Conservation (phyloP, 2,329 filamentous ascomycete genomes). For the Neonectria magnoliae region DNA sequence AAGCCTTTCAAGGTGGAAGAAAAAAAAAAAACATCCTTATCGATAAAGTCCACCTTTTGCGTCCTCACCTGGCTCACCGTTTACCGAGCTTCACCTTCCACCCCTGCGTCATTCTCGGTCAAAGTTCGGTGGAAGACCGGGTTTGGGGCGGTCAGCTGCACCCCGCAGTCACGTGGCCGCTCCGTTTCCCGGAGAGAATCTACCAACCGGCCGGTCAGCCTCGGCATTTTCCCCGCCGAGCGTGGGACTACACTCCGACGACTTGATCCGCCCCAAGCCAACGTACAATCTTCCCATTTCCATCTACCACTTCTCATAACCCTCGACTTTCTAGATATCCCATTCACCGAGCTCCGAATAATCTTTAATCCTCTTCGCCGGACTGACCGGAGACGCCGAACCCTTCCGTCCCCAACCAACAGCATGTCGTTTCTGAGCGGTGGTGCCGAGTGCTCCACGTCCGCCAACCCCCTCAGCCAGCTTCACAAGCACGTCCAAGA, state of each 20-base stretch:
- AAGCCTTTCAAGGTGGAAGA: conserved; percentile 25
- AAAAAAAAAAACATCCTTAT: conserved; percentile 46
- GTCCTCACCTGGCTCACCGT: conserved; percentile 18
- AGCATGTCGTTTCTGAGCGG: conserved; percentile 95
- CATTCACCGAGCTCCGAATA: conserved; percentile 3
- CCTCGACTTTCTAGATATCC: neutral
- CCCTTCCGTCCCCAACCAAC: conserved; percentile 20
- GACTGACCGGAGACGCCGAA: conserved; percentile 20
- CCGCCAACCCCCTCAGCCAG: conserved; percentile 94
- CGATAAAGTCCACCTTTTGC: conserved; percentile 43
- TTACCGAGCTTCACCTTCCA: neutral
- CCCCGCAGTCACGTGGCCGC: conserved; percentile 50
- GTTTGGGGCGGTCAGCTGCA: conserved; percentile 9
- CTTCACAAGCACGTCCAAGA: conserved; percentile 97
- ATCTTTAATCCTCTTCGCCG: neutral
- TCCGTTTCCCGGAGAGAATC: conserved; percentile 18
- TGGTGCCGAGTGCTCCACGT: conserved; percentile 95
- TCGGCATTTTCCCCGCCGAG: conserved; percentile 44
- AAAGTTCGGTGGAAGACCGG: conserved; percentile 22
- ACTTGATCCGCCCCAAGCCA: conserved; percentile 9
- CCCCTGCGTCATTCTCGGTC: neutral
- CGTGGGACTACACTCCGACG: conserved; percentile 17
- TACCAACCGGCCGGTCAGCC: conserved; percentile 35
- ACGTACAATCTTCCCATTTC: conserved; percentile 5
- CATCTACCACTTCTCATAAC: conserved; percentile 5